Conservation (phyloP, 2,329 filamentous ascomycete species). For the Aaosphaeria pasadenensis region DNA sequence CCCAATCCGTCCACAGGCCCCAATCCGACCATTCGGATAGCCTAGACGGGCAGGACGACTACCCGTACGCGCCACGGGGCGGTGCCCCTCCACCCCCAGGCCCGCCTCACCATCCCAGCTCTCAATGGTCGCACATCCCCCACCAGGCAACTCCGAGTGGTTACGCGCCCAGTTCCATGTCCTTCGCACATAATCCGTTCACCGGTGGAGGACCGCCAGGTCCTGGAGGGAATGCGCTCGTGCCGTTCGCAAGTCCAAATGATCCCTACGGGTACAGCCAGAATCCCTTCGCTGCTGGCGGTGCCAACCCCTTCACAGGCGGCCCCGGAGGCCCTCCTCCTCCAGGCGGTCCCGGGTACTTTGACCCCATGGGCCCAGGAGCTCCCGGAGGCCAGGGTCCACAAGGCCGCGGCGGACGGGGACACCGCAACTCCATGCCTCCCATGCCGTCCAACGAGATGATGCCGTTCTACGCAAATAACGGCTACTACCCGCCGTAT, state of each 20-base stretch:
- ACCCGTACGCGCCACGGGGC: constrained; percentile 34
- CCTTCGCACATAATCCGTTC: constrained; percentile 30
- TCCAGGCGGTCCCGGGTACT: constrained; percentile 32
- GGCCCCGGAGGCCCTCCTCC: constrained; percentile 8
- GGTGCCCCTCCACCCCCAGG: constrained; percentile 8
- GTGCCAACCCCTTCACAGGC: constrained; percentile 38
- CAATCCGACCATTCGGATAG: constrained; percentile 39
- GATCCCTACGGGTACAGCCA: constrained; percentile 38
- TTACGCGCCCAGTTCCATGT: constrained; percentile 39
- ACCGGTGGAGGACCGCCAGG: constrained; percentile 15
- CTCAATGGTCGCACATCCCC: constrained; percentile 36
- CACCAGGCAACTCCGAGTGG: constrained; percentile 29
- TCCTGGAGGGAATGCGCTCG: constrained; percentile 23
- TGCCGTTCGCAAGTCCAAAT: constrained; percentile 34
- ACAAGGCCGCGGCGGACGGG: constrained; percentile 8
- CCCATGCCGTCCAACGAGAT: constrained; percentile 26
- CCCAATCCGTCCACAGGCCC: background rate
- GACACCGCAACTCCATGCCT: constrained; percentile 35
- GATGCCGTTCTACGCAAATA: constrained; percentile 24
- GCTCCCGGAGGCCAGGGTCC: background rate
- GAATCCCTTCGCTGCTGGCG: constrained; percentile 28
- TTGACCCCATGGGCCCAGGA: constrained; percentile 9
- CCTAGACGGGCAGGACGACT: constrained; percentile 45
- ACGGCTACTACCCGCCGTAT: constrained; percentile 27
- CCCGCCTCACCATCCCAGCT: constrained; percentile 33